Conservation (phyloP, 2,329 filamentous ascomycete species). For the Epichloe bromicola region DNA sequence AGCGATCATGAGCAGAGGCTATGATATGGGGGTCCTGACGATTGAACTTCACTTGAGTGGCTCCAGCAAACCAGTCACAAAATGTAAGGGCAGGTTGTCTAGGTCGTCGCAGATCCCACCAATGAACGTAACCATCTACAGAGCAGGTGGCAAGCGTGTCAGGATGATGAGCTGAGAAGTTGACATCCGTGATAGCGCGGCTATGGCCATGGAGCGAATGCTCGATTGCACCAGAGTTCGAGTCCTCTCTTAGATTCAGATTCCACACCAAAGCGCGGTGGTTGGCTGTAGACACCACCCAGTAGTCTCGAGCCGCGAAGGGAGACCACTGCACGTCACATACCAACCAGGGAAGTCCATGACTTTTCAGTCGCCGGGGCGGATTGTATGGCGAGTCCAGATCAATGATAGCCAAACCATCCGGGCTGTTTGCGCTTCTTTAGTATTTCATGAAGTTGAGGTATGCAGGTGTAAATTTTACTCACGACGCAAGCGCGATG, state of each 20-base stretch:
- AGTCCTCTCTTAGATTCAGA: conserved; percentile 65
- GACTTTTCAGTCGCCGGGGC: conserved; percentile 66
- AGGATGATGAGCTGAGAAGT: conserved; percentile 86
- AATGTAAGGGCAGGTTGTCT: conserved; percentile 65
- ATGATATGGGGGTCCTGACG: conserved; percentile 75
- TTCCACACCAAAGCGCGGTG: conserved; percentile 94
- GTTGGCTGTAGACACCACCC: conserved; percentile 89
- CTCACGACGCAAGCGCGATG: conserved; percentile 71
- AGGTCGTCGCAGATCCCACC: conserved; percentile 74
- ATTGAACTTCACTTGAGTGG: conserved; percentile 92
- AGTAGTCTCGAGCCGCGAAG: conserved; percentile 77
- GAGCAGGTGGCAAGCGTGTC: conserved; percentile 83
- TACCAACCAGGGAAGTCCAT: conserved; percentile 85
- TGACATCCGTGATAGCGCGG: conserved; percentile 88
- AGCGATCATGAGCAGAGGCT: conserved; percentile 81
- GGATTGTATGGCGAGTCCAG: conserved; percentile 80
- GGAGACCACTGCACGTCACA: conserved; percentile 96
- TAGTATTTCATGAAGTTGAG: conserved; percentile 13
- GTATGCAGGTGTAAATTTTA: conserved; percentile 6
- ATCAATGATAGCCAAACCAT: conserved; percentile 84
- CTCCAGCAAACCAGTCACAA: conserved; percentile 86
- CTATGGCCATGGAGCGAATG: conserved; percentile 74
- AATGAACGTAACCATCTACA: conserved; percentile 85
- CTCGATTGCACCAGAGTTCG: conserved; percentile 58
- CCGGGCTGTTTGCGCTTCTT: conserved; percentile 40